Percentiles rank a stretch among this genome's conserved stretches.
These are phyloP conservation scores for Annona cherimola DNA, from an alignment of 164 flowering plant genomes.

Conservation along the genomic window DNA sequence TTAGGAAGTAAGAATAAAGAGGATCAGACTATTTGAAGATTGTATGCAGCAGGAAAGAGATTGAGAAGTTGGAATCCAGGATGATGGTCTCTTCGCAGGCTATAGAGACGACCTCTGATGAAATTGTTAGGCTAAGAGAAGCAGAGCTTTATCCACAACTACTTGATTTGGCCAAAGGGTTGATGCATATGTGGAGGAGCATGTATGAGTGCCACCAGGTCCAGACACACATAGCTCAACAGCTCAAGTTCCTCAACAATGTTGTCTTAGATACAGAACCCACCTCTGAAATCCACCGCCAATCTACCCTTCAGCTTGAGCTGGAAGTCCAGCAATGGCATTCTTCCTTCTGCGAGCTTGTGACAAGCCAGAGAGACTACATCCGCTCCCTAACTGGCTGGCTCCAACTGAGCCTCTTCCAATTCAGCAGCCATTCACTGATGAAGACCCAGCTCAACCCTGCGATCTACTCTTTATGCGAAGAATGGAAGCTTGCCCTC, in stretches of 20 bases:
- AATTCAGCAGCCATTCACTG: constrained; percentile 43
- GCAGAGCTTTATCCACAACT: constrained; percentile 84
- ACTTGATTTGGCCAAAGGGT: constrained; percentile 89
- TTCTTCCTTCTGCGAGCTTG: constrained; percentile 67
- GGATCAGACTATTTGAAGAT: constrained; percentile 78
- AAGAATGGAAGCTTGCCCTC: constrained; percentile 82
- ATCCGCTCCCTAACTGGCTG: constrained; percentile 83
- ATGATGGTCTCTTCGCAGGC: constrained; percentile 79
- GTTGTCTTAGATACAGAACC: constrained; percentile 40
- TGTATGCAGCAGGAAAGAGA: constrained; percentile 81
- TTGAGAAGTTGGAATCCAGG: constrained; percentile 72
- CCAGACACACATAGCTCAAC: constrained; percentile 87
- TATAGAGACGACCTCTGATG: constrained; percentile 78
- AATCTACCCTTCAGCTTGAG: constrained; percentile 88
- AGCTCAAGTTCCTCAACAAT: constrained; percentile 69
- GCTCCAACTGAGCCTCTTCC: constrained; percentile 89
- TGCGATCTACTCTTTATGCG: constrained; percentile 70
- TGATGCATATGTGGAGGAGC: constrained; percentile 93
- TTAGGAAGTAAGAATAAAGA: constrained; percentile 76
- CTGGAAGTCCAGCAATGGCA: constrained; percentile 92
- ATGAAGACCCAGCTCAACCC: constrained; percentile 53
- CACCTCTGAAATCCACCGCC: constrained; percentile 83
- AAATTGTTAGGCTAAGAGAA: constrained; percentile 83
- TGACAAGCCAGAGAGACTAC: constrained; percentile 72
- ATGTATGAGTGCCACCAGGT: constrained; percentile 97